Evolutionary conservation across 768 basidiomycete species (phyloP), one percentile per base, ranked within the genome.

Genomic region (Auriscalpium vulgare): DNA sequence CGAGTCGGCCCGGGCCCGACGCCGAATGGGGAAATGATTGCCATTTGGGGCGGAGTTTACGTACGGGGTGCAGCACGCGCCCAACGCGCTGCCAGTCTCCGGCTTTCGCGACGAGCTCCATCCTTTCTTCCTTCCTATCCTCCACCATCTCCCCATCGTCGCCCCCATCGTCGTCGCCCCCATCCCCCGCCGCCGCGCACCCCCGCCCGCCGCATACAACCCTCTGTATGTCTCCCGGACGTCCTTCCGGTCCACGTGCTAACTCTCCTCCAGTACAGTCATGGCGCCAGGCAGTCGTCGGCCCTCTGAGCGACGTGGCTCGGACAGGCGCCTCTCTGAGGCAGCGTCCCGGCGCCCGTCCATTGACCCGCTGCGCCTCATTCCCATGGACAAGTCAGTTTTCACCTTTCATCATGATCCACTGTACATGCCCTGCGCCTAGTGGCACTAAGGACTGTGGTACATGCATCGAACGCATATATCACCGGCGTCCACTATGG

Each of bases 311-410:
- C 75, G 75, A 29, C 71, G 75, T 23, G 52, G 58, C 46, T 74
- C 75, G 19, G 80, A 80, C 40, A 74, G 78, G 51, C 37, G 51
- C 13, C 37, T 29, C 47, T 82, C 83, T 21, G 75, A 74, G 62
- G 72, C 75, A 65, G 69, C 75, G 40, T 87, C 85, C 29, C 78
- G 88, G 59, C 77, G 85, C 46, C 74, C 78, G 0, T 89, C 88
- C 54, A 91, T 91, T 66, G 88, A 91, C 68, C 88, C 88, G 54
- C 80, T 80, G 63, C 79, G 78, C 70, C 80, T 91, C 57, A 62
- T 89, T 56, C 87, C 83, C 37, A 91, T 91, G 85, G 83, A 88
- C 78, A 89, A 82, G 88, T 88, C 38, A 43, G 55, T 53, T 36
- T 40, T 23, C 29, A 29, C 29, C 5, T 5, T 29, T 29, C 29